A percentile compares a stretch with the other conserved stretches of the same genome.
Evolutionary conservation across 2,329 filamentous ascomycete species (phyloP).

Genomic region (Fusarium nurragi): DNA sequence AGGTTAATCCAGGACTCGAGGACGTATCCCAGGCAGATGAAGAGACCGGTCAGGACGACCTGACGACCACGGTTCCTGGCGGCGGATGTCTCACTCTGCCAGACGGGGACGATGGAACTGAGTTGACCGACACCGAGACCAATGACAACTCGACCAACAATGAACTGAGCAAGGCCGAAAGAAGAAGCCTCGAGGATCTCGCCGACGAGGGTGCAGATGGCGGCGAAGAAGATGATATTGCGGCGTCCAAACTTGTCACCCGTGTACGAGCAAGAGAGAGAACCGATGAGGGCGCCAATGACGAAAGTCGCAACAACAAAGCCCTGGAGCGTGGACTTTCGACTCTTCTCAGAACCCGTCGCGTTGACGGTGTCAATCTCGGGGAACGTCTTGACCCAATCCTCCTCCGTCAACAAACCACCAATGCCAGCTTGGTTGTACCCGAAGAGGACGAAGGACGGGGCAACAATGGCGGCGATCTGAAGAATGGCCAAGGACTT

Average conservation of each 20-base stretch:
- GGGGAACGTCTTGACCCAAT: constrained; percentile 65
- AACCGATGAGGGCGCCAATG: constrained; percentile 68
- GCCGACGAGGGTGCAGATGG: constrained; percentile 61
- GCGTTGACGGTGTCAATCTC: constrained; percentile 62
- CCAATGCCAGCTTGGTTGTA: constrained; percentile 77
- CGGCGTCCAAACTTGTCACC: constrained; percentile 69
- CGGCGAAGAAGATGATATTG: constrained; percentile 63
- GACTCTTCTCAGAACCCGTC: constrained; percentile 45
- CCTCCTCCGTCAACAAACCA: constrained; percentile 70
- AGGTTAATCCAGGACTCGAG: constrained; percentile 58
- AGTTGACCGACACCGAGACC: constrained; percentile 64
- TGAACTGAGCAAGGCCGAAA: constrained; percentile 49
- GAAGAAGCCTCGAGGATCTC: constrained; percentile 64
- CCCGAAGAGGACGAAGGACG: constrained; percentile 58
- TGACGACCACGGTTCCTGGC: constrained; percentile 61
- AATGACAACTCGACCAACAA: constrained; percentile 59
- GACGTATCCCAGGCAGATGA: constrained; percentile 55
- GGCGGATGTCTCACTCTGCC: constrained; percentile 62
- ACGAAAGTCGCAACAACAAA: constrained; percentile 60
- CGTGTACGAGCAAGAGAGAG: constrained; percentile 51
- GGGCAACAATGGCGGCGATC: constrained; percentile 54
- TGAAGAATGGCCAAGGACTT: constrained; percentile 50
- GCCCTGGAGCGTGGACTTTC: constrained; percentile 58
- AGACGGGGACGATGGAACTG: constrained; percentile 62
- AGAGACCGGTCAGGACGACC: constrained; percentile 61